phyloP scores from a whole-genome alignment of 495 filamentous ascomycete species.

The Sordaria brevicollis region DNA sequence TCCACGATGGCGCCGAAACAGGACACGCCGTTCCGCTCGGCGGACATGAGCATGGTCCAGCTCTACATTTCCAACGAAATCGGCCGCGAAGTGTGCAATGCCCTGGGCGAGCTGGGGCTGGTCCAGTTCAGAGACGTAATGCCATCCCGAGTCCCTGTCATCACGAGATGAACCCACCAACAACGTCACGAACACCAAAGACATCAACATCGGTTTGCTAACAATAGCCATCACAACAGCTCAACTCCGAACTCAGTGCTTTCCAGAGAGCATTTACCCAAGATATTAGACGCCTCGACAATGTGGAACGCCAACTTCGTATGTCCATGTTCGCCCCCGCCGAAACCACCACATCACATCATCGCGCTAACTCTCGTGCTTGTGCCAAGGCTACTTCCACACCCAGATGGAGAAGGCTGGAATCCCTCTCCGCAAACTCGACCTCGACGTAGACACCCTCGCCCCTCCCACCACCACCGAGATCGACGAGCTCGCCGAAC shows the following conservation, averaged over 20 bases:
- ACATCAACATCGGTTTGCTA: conserved; percentile 1
- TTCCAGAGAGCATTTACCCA: conserved; percentile 97
- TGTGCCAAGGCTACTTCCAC: conserved; percentile 69
- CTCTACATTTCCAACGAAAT: conserved; percentile 99
- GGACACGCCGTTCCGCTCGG: conserved; percentile 97
- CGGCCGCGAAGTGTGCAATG: conserved; percentile 92
- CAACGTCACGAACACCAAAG: background rate
- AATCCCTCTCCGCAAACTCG: conserved; percentile 71
- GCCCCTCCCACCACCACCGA: conserved; percentile 81
- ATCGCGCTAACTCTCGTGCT: conserved; percentile 2
- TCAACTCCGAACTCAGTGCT: conserved; percentile 83
- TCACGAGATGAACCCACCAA: conserved; percentile 1
- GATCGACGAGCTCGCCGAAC: conserved; percentile 90
- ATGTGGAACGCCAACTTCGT: conserved; percentile 96
- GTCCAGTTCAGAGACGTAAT: conserved; percentile 96
- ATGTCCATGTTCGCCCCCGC: conserved; percentile 35
- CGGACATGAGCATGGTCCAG: conserved; percentile 99
- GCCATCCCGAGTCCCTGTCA: background rate
- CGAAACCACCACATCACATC: background rate
- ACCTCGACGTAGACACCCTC: conserved; percentile 75
- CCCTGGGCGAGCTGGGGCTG: conserved; percentile 87
- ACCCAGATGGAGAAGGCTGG: conserved; percentile 85
- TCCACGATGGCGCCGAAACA: conserved; percentile 44
- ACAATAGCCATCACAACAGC: conserved; percentile 37
- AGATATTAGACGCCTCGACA: conserved; percentile 92